Evolutionary conservation across 768 basidiomycete species (phyloP).

Genomic region (Phylloporus sp.): DNA sequence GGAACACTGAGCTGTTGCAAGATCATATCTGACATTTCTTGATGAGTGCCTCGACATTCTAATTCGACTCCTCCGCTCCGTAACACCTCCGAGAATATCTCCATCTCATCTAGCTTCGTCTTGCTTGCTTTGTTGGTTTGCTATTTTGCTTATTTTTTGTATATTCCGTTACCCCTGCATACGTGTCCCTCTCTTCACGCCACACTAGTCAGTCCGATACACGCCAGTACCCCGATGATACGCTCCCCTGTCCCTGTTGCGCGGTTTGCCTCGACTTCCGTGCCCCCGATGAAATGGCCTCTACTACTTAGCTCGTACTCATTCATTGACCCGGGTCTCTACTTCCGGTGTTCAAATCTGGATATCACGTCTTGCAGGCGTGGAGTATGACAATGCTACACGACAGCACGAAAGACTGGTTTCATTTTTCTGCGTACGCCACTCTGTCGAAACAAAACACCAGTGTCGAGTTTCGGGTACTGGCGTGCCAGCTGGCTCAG

Average conservation of each 20-base stretch:
- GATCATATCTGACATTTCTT: constrained; percentile 10
- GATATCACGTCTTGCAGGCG: constrained; percentile 44
- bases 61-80: constrained; percentile 4
- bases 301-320: not conserved
- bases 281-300: constrained; percentile 8
- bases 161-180: constrained; percentile 11
- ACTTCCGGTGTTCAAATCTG: constrained; percentile 56
- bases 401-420: constrained; percentile 39
- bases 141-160: constrained; percentile 14
- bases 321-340: constrained; percentile 39
- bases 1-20: constrained; percentile 13
- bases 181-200: constrained; percentile 9
- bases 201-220: constrained; percentile 10
- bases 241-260: constrained; percentile 1
- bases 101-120: constrained; percentile 15
- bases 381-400: constrained; percentile 36
- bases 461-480: constrained; percentile 53
- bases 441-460: too few species aligned
- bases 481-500: constrained; percentile 48
- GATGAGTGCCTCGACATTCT: constrained; percentile 3
- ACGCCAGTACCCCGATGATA: too few species aligned
- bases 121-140: constrained; percentile 19
- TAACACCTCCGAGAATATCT: constrained; percentile 9
- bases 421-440: constrained; percentile 56
- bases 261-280: constrained; percentile 8